phyloP scores from a whole-genome alignment of 2,329 filamentous ascomycete species.

The Cladophialophora chaetospira region DNA sequence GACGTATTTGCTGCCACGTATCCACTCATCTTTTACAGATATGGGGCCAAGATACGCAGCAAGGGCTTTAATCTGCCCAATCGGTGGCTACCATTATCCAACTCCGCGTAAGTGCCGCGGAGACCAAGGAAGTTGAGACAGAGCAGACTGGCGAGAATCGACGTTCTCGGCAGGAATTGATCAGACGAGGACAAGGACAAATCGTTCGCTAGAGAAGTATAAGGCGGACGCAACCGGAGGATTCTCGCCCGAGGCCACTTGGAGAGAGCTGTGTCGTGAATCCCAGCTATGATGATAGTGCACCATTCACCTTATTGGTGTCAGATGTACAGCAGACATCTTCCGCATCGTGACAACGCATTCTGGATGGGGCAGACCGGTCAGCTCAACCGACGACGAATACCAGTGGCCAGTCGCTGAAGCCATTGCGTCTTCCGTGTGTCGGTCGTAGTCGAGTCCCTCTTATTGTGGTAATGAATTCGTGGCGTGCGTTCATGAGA shows the following conservation, averaged over 20 bases:
- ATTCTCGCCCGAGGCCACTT: too few species aligned
- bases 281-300: background rate
- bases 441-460: too few species aligned
- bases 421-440: too few species aligned
- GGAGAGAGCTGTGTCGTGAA: background rate
- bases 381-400: too few species aligned
- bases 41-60: slow-evolving; percentile 51
- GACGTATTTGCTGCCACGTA: slow-evolving; percentile 74
- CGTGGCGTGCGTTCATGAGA: too few species aligned
- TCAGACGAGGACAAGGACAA: slow-evolving; percentile 20
- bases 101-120: slow-evolving; percentile 24
- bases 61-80: slow-evolving; percentile 30
- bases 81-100: slow-evolving; percentile 30
- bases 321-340: too few species aligned
- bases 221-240: background rate
- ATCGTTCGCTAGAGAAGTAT: slow-evolving; percentile 5
- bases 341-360: too few species aligned
- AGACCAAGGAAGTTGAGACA: background rate
- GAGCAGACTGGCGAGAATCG: too few species aligned
- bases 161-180: slow-evolving; percentile 34
- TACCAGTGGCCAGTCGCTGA: too few species aligned
- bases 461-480: too few species aligned
- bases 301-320: too few species aligned
- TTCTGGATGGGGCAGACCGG: too few species aligned
- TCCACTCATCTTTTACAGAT: slow-evolving; percentile 75